Percentiles rank a stretch among this genome's conserved stretches.
Evolutionary conservation across 2,329 filamentous ascomycete species (phyloP).

Genomic region (Cercospora zeina): DNA sequence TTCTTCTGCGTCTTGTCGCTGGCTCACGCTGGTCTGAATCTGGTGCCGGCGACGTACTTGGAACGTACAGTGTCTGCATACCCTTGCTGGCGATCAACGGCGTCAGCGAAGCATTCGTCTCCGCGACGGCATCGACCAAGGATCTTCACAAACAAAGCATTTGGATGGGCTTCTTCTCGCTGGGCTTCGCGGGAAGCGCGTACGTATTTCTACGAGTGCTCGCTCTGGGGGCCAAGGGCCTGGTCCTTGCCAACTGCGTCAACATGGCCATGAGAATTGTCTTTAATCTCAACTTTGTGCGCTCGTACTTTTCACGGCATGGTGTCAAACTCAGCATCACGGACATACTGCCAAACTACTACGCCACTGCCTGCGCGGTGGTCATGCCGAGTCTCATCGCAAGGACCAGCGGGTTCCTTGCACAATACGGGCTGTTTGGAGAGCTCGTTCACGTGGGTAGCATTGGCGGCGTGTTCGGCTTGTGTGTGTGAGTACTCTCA

Average conservation of each 20-base stretch:
- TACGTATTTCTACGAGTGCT: slow-evolving; percentile 72
- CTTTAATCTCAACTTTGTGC: slow-evolving; percentile 77
- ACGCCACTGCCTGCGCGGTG: slow-evolving; percentile 43
- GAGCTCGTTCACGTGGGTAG: slow-evolving; percentile 44
- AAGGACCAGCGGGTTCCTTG: slow-evolving; percentile 35
- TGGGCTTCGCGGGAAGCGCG: slow-evolving; percentile 71
- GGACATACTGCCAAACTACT: slow-evolving; percentile 38
- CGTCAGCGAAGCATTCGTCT: slow-evolving; percentile 87
- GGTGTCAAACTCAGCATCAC: slow-evolving; percentile 37
- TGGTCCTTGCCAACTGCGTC: slow-evolving; percentile 83
- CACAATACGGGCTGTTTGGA: slow-evolving; percentile 44
- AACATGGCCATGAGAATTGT: slow-evolving; percentile 85
- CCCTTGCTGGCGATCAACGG: slow-evolving; percentile 91
- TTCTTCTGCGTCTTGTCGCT: slow-evolving; percentile 72
- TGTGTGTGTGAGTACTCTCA: slow-evolving; percentile 40
- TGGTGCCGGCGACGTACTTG: slow-evolving; percentile 71
- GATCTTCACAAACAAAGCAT: slow-evolving; percentile 75
- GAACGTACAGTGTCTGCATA: slow-evolving; percentile 87
- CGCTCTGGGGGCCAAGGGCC: slow-evolving; percentile 70
- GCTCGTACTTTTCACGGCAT: slow-evolving; percentile 58
- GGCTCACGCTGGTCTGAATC: slow-evolving; percentile 73
- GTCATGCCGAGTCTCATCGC: slow-evolving; percentile 44
- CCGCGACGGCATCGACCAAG: slow-evolving; percentile 73
- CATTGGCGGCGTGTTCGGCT: slow-evolving; percentile 42
- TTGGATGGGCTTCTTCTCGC: slow-evolving; percentile 83